Conservation (phyloP, 176 grass and related monocot species). For the Oryza glumipatula region DNA sequence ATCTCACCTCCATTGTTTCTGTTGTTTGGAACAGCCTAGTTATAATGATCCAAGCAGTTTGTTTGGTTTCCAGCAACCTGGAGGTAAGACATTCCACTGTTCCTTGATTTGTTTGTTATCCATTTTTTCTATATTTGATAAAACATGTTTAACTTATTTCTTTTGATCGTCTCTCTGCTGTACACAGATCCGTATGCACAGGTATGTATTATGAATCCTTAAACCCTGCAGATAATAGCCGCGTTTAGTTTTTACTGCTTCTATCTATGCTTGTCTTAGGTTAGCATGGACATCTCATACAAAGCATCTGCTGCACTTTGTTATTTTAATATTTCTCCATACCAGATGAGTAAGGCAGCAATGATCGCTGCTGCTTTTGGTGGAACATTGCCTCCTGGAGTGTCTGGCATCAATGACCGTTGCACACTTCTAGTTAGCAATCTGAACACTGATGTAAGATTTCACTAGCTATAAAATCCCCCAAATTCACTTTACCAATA, state of each 20-base stretch:
- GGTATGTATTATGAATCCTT: constrained; percentile 55
- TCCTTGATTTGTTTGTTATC: constrained; percentile 18
- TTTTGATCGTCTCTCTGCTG: constrained; percentile 10
- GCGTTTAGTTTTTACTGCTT: constrained; percentile 10
- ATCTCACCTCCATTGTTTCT: not conserved
- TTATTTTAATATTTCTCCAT: constrained; percentile 25
- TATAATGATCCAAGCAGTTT: constrained; percentile 75
- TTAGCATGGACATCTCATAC: constrained; percentile 19
- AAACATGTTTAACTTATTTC: constrained; percentile 19
- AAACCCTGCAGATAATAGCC: constrained; percentile 2
- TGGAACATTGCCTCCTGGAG: constrained; percentile 69
- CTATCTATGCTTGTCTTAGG: not conserved
- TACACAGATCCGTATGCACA: constrained; percentile 84
- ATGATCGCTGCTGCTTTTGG: constrained; percentile 88
- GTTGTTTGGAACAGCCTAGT: constrained; percentile 53
- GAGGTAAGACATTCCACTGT: constrained; percentile 40
- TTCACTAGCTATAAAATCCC: not conserved
- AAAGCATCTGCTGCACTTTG: constrained; percentile 14
- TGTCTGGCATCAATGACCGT: constrained; percentile 83
- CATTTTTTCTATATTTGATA: not conserved
- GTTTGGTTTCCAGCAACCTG: constrained; percentile 69
- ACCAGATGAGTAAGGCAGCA: constrained; percentile 73
- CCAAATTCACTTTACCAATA: not conserved
- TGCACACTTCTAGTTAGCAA: constrained; percentile 94
- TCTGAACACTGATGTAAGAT: constrained; percentile 87